Evolutionary conservation across 2,329 filamentous ascomycete species (phyloP).

Genomic region (Trichoderma aggressivum): DNA sequence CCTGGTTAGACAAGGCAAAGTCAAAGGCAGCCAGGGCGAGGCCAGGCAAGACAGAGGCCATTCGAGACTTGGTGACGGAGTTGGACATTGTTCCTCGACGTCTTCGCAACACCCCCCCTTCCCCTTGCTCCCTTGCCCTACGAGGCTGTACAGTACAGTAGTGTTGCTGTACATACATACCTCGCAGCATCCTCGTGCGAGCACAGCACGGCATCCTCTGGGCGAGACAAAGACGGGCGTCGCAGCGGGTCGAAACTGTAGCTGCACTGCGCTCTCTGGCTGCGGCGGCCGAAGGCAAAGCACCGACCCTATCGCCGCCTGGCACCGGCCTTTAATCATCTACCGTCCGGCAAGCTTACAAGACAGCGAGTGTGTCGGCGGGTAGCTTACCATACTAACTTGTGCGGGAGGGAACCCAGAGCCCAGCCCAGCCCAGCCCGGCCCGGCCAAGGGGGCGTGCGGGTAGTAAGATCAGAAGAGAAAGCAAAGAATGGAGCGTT

Average conservation of each 20-base stretch:
- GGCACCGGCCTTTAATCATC: background rate
- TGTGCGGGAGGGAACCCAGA: background rate
- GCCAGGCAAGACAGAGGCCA: background rate
- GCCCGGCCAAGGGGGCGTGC: background rate
- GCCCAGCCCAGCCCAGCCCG: background rate
- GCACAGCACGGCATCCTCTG: background rate
- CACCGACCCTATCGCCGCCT: slow-evolving; percentile 13
- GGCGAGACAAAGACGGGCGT: slow-evolving; percentile 1
- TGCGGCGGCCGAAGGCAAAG: slow-evolving; percentile 7
- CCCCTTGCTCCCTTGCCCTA: background rate
- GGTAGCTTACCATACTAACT: background rate
- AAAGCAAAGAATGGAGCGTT: too few species aligned
- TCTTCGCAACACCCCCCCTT: background rate
- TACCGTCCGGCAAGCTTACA: background rate
- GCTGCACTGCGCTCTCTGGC: background rate
- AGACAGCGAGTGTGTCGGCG: background rate
- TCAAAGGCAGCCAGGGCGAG: background rate
- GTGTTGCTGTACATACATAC: too few species aligned
- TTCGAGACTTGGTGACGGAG: background rate
- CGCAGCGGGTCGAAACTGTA: background rate
- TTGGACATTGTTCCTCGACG: background rate
- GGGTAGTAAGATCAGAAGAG: background rate
- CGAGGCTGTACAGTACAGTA: background rate
- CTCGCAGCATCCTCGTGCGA: background rate
- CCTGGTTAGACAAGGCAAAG: background rate